Percentiles rank a stretch among this genome's conserved stretches.
Evolutionary conservation across 2,329 filamentous ascomycete species (phyloP).

Genomic region (Emericellopsis cladophorae): DNA sequence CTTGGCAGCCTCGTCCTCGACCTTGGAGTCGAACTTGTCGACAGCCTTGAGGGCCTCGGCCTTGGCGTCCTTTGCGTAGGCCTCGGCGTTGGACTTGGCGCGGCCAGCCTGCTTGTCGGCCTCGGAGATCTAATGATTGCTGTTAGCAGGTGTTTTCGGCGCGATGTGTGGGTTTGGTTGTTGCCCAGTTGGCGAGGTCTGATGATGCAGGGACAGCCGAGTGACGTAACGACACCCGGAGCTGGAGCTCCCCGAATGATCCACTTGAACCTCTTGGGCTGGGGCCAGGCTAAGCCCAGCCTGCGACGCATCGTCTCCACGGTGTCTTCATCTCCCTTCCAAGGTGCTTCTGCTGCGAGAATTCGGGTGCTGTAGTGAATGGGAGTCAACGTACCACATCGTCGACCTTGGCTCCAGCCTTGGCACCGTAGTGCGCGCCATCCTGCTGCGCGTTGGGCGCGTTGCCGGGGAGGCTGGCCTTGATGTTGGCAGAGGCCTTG

Average conservation of each 20-base stretch:
- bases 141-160: slow-evolving; percentile 2
- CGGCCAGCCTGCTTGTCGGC: slow-evolving; percentile 49
- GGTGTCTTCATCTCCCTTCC: neutral
- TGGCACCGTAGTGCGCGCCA: slow-evolving; percentile 31
- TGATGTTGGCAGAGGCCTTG: slow-evolving; percentile 52
- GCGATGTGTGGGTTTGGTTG: neutral
- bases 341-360: too few relatives aligned
- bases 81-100: slow-evolving; percentile 47
- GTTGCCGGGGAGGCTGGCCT: slow-evolving; percentile 50
- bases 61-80: slow-evolving; percentile 49
- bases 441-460: slow-evolving; percentile 52
- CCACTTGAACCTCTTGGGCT: neutral
- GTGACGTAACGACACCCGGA: slow-evolving; percentile 2
- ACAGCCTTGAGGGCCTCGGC: slow-evolving; percentile 58
- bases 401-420: slow-evolving; percentile 55
- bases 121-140: slow-evolving; percentile 24
- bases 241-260: slow-evolving; percentile 1
- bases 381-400: slow-evolving; percentile 41
- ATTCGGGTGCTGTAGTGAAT: neutral
- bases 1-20: slow-evolving; percentile 66
- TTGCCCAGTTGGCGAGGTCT: neutral
- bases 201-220: neutral
- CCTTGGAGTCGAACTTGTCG: slow-evolving; percentile 71
- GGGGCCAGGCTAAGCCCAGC: neutral
- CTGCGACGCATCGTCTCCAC: neutral